These are phyloP conservation scores for Lepidium africanum DNA, from an alignment of 345 rosid species.

Conservation along the genomic window DNA sequence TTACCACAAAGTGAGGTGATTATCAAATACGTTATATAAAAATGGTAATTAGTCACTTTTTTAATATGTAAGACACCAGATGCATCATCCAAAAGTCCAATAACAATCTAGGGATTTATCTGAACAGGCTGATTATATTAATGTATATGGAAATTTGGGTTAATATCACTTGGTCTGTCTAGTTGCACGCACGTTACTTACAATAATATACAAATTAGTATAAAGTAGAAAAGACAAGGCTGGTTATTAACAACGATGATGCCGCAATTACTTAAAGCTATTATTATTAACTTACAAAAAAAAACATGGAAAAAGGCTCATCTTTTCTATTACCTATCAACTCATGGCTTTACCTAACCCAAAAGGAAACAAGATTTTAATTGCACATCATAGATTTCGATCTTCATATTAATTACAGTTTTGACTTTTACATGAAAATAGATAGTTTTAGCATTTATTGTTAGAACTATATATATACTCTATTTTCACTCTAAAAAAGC, in stretches of 20 bases:
- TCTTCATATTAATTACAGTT: neutral
- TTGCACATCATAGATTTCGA: neutral
- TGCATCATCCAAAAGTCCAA: neutral
- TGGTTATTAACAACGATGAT: slow-evolving; percentile 21
- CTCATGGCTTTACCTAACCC: neutral
- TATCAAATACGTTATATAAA: neutral
- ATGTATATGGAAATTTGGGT: neutral
- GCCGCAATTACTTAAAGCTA: slow-evolving; percentile 10
- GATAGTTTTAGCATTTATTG: neutral
- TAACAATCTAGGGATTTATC: neutral
- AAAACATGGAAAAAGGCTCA: neutral
- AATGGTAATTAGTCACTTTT: neutral
- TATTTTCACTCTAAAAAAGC: too few species aligned
- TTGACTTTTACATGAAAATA: neutral
- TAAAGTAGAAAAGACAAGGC: slow-evolving; percentile 9
- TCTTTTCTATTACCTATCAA: slow-evolving; percentile 3
- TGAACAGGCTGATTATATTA: neutral
- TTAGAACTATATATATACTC: neutral
- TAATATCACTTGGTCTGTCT: neutral
- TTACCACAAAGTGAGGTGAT: neutral
- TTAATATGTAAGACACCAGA: neutral
- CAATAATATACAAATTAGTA: neutral
- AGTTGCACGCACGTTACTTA: slow-evolving; percentile 20
- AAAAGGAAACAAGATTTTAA: neutral
- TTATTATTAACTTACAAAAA: neutral